Base-by-base conservation (phyloP, 2,329 filamentous ascomycete species). In the Arthrobotrys conoides region DNA sequence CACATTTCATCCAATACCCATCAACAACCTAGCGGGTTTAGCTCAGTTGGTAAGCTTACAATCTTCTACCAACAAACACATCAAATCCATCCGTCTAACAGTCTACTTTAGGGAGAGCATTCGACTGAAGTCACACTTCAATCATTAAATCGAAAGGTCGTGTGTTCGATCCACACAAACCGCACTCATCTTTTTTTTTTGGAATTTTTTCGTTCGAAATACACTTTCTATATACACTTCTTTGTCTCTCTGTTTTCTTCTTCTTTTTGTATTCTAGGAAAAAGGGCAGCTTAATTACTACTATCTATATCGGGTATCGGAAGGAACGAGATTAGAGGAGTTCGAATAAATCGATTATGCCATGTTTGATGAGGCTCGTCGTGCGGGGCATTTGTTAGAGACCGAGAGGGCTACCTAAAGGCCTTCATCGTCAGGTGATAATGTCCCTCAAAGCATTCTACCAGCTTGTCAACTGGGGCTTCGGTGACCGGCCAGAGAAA, bases 141-240 rank as follows among this genome's bases (percentile, higher is more conserved):
- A 44, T 69, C 20, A 27, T 16, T 57, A 27, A 30, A 69, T 69
- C 65, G 33, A 36, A 69, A 69, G 65, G 65, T 69, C 65, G 49
- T 69, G 65, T 69, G 65, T 69, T 69, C 65, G 65, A 69, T 69
- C 65, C 65, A 69, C 65, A 69, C 49, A 69, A 69, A 69, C 65
- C 65, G 65, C 65, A 69, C 4, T 46, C 44, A 46, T 46, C 18
- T 46, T 48, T 49, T 30, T 16, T 24, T 18, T 18, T 36, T 33
- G 27, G 3, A 30, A 30, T 6, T 30, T 30, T 30, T 30, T 30
- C 6, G 27, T n/a, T n/a, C n/a, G n/a, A n/a, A n/a, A n/a, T n/a
- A n/a, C n/a, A 6, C 27, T 30, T 30, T 30, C 27, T 30, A 30
- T 6, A 30, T 6, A 30, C 3, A 30, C 27, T 30, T 30, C 27